Evolutionary conservation across 2,329 filamentous ascomycete species (phyloP), one percentile per base, ranked within the genome.

Genomic region (Aotearoamyces nothofagi): DNA sequence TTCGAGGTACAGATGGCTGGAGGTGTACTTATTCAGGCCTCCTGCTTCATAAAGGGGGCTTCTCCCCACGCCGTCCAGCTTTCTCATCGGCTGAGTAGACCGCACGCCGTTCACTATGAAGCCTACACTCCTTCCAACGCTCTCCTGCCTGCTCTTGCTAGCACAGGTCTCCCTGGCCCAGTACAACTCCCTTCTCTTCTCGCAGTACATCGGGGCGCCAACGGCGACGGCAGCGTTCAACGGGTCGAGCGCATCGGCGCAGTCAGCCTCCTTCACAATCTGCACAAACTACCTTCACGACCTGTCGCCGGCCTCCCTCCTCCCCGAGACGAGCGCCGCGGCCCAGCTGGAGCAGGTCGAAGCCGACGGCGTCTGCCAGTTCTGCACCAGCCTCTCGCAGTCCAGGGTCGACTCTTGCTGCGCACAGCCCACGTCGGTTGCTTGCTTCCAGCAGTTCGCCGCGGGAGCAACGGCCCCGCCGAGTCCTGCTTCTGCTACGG

Each of bases 351-450:
- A 20, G 19, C 19, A 20, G n/a, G 19, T 8, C 8, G 8, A 20
- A 20, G 19, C n/a, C 19, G 19, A 20, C n/a, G n/a, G n/a, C n/a
- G 19, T 20, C n/a, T 20, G 19, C 19, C 19, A 20, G n/a, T 7
- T 20, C 19, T 20, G 19, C n/a, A n/a, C n/a, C n/a, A 20, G 19
- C 19, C 8, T 20, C 19, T 7, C 7, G 19, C 7, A 8, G n/a
- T 20, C 19, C 19, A 20, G 19, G n/a, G n/a, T 20, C 19, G n/a
- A 20, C 19, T 20, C 19, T 7, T 20, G 19, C 19, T 20, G 19
- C n/a, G n/a, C 19, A 20, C 19, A 20, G 19, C 19, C 19, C n/a
- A 20, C 19, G 19, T 20, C 19, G n/a, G 19, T 20, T 20, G 19
- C 19, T 20, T 20, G 19, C n/a, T 20, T 20, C 19, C 8, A 20